Evolutionary conservation across 2,329 filamentous ascomycete species (phyloP).

Genomic region (Aspergillus sojae): DNA sequence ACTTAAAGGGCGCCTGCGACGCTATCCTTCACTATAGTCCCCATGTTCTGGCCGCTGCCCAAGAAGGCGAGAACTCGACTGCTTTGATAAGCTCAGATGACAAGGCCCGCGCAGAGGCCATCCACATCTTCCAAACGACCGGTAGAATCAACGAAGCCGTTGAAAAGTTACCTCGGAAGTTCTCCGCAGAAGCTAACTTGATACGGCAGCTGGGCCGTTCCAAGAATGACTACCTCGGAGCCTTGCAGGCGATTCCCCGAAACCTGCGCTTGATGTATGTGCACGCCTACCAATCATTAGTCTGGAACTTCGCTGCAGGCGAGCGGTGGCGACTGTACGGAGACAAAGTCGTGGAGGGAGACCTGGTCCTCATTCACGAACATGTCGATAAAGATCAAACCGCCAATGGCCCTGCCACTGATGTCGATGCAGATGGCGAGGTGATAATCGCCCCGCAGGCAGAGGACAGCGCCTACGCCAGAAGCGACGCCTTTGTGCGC

Average conservation of each 20-base stretch:
- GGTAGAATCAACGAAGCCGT: slow-evolving; percentile 64
- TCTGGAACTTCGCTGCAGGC: slow-evolving; percentile 88
- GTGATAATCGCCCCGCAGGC: slow-evolving; percentile 64
- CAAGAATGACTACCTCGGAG: slow-evolving; percentile 74
- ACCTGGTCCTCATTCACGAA: slow-evolving; percentile 72
- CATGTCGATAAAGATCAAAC: slow-evolving; percentile 52
- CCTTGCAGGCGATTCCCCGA: slow-evolving; percentile 76
- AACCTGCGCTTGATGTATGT: slow-evolving; percentile 91
- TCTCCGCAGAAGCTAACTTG: slow-evolving; percentile 76
- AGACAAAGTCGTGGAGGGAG: slow-evolving; percentile 74
- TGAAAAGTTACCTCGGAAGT: slow-evolving; percentile 73
- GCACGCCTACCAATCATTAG: slow-evolving; percentile 90
- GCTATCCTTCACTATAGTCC: slow-evolving; percentile 74
- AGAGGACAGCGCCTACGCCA: slow-evolving; percentile 57
- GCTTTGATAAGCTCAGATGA: slow-evolving; percentile 72
- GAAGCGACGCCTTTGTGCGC: slow-evolving; percentile 63
- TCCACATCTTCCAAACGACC: slow-evolving; percentile 70
- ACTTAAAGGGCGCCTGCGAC: slow-evolving; percentile 79
- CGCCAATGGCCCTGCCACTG: slow-evolving; percentile 30
- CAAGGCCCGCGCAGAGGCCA: slow-evolving; percentile 73
- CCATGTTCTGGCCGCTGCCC: slow-evolving; percentile 59
- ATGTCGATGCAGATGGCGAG: slow-evolving; percentile 64
- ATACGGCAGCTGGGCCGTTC: slow-evolving; percentile 70
- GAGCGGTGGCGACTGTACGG: slow-evolving; percentile 79
- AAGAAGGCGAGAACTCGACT: slow-evolving; percentile 47